Conservation (phyloP, 441 rosid species). For the Eugenia klotzschiana region DNA sequence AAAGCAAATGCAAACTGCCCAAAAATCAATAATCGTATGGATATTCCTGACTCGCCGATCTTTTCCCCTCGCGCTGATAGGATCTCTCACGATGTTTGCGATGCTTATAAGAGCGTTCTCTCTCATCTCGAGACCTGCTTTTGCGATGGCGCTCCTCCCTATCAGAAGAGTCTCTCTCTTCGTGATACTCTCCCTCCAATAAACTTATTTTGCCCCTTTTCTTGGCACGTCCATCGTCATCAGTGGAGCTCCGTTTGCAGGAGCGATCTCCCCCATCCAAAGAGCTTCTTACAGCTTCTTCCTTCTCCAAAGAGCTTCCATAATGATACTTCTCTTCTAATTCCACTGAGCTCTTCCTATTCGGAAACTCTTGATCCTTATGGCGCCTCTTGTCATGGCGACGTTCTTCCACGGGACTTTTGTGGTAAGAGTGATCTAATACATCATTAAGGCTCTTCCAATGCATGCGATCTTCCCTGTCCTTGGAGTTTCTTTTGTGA, state of each 20-base stretch:
- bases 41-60: slow-evolving; percentile 3
- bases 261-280: not conserved
- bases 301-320: slow-evolving; percentile 17
- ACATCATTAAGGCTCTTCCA: not conserved
- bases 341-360: slow-evolving; percentile 6
- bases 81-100: slow-evolving; percentile 4
- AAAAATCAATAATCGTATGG: not conserved
- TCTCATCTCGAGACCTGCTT: slow-evolving; percentile 10
- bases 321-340: slow-evolving; percentile 5
- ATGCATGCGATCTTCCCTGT: slow-evolving; percentile 1
- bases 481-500: slow-evolving; percentile 5
- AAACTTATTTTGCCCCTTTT: slow-evolving; percentile 1
- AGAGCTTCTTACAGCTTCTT: slow-evolving; percentile 9
- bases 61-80: slow-evolving; percentile 3
- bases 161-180: slow-evolving; percentile 17
- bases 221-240: not conserved
- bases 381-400: not conserved
- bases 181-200: slow-evolving; percentile 16
- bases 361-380: not conserved
- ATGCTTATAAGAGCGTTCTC: slow-evolving; percentile 7
- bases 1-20: not conserved
- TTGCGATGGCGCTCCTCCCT: slow-evolving; percentile 10
- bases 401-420: not conserved
- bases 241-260: slow-evolving; percentile 1
- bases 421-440: not conserved